These are phyloP conservation scores for Epichloe scottii DNA, from an alignment of 2,329 filamentous ascomycete genomes.

Conservation along the genomic window DNA sequence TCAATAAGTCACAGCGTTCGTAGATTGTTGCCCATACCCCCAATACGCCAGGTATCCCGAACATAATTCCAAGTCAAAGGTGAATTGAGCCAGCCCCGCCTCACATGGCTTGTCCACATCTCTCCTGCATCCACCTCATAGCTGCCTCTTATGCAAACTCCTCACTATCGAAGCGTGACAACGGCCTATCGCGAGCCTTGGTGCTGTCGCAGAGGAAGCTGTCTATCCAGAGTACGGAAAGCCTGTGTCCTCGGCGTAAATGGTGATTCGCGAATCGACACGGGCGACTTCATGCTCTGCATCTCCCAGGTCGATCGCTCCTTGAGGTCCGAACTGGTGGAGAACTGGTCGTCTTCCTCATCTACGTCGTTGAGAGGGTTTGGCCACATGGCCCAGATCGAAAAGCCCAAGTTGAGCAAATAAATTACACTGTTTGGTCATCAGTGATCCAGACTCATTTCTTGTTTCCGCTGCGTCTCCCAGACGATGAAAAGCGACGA, in stretches of 20 bases:
- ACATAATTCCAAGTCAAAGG: neutral
- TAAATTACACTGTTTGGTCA: slow-evolving; percentile 40
- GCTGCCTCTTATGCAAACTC: neutral
- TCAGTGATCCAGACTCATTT: neutral
- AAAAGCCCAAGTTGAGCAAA: slow-evolving; percentile 43
- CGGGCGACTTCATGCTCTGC: slow-evolving; percentile 33
- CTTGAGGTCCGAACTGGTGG: slow-evolving; percentile 20
- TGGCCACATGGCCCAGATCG: slow-evolving; percentile 45
- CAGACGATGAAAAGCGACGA: neutral
- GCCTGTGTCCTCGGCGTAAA: slow-evolving; percentile 57
- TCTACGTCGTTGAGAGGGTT: slow-evolving; percentile 39
- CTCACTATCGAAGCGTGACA: neutral
- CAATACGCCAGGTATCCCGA: neutral
- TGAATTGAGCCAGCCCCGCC: neutral
- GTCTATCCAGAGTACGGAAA: slow-evolving; percentile 50
- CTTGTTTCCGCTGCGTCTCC: neutral
- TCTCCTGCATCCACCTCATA: neutral
- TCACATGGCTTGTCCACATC: neutral
- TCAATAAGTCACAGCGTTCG: too few relatives aligned
- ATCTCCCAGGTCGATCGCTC: slow-evolving; percentile 44
- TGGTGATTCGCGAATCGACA: slow-evolving; percentile 23
- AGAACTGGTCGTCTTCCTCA: slow-evolving; percentile 31
- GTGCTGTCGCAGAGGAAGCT: slow-evolving; percentile 36
- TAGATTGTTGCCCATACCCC: neutral
- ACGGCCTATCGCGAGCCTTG: slow-evolving; percentile 6